phyloP scores from a whole-genome alignment of 1,284 basidiomycete species.

The Naganishia cerealis region DNA sequence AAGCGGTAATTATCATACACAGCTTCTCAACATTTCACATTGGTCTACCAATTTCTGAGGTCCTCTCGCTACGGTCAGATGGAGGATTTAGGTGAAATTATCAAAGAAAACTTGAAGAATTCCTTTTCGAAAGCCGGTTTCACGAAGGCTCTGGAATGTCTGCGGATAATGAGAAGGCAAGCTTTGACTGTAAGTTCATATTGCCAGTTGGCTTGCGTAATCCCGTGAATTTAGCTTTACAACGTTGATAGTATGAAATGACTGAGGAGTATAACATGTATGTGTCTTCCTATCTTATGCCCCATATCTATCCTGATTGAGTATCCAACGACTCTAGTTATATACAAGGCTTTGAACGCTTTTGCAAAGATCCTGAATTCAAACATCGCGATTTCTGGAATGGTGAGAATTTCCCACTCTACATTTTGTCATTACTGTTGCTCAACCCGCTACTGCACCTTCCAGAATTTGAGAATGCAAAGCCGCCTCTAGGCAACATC shows the following conservation, averaged over 20 bases:
- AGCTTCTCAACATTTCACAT: neutral
- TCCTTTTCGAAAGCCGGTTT: constrained; percentile 69
- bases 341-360: constrained; percentile 42
- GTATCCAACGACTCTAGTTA: constrained; percentile 36
- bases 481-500: constrained; percentile 41
- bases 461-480: constrained; percentile 47
- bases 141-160: constrained; percentile 69
- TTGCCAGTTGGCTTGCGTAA: neutral
- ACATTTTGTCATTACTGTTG: neutral
- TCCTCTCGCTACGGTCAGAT: constrained; percentile 36
- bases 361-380: constrained; percentile 43
- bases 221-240: neutral
- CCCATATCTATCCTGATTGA: neutral
- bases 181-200: constrained; percentile 61
- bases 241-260: constrained; percentile 43
- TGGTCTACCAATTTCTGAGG: neutral
- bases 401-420: constrained; percentile 36
- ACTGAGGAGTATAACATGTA: constrained; percentile 52
- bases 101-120: constrained; percentile 66
- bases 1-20: constrained; percentile 61
- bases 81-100: constrained; percentile 68
- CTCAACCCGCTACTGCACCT: constrained; percentile 17
- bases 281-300: constrained; percentile 6
- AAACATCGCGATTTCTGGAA: constrained; percentile 54
- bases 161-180: constrained; percentile 65